A percentile compares a stretch with the other conserved stretches of the same genome.
Conservation (phyloP, 2,329 filamentous ascomycete species). For the Nemania diffusa region DNA sequence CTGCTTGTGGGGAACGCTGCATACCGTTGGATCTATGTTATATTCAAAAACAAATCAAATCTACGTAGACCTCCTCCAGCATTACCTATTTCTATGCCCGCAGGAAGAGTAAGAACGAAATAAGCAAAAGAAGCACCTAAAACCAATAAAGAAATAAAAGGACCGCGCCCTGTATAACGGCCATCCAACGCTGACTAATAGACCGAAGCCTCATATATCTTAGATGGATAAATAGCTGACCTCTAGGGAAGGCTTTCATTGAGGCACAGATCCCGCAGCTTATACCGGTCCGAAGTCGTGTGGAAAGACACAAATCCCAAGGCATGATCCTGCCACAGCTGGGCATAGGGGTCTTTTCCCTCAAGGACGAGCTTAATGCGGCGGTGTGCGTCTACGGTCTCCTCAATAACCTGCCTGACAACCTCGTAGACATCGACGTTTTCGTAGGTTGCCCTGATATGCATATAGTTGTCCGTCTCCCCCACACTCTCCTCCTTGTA, state of each 20-base stretch:
- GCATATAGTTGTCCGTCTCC: constrained; percentile 44
- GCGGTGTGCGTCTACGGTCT: constrained; percentile 30
- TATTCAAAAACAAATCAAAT: too few relatives aligned
- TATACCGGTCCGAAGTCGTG: constrained; percentile 33
- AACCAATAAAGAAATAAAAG: too few relatives aligned
- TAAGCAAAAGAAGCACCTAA: too few relatives aligned
- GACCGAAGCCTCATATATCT: too few relatives aligned
- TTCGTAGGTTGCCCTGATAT: constrained; percentile 39
- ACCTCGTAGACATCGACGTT: constrained; percentile 20
- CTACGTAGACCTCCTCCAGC: too few relatives aligned
- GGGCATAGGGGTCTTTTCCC: constrained; percentile 35
- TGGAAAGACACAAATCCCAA: constrained; percentile 42
- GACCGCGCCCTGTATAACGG: too few relatives aligned
- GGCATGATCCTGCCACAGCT: constrained; percentile 39
- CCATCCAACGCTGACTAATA: too few relatives aligned
- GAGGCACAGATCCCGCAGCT: constrained; percentile 34
- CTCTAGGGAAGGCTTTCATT: constrained; percentile 9
- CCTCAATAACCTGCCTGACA: constrained; percentile 26
- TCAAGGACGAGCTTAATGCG: constrained; percentile 38
- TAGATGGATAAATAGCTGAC: too few relatives aligned
- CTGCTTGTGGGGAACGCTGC: too few relatives aligned
- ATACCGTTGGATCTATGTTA: too few relatives aligned
- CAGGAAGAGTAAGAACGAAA: too few relatives aligned
- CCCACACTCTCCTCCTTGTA: constrained; percentile 46
- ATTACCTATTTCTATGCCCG: too few relatives aligned